A percentile compares a stretch with the other conserved stretches of the same genome.
phyloP scores from a whole-genome alignment of 192 early-diverging fungal genomes.

The Polychytrium aggregatum region DNA sequence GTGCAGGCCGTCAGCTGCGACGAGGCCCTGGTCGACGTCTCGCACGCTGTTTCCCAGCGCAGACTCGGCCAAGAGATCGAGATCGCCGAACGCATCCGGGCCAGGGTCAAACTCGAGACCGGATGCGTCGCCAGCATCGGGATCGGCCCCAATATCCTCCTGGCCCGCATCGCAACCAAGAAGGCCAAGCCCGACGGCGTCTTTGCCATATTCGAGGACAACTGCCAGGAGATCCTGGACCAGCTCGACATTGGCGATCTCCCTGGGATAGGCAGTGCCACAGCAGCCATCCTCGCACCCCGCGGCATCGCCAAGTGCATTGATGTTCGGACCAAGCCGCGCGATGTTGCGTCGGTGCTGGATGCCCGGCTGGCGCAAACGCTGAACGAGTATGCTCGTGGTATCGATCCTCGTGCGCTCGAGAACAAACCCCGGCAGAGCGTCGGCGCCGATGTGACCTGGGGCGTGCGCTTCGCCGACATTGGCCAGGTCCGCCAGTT shows the following conservation, averaged over 20 bases:
- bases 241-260: constrained; percentile 25
- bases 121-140: constrained; percentile 66
- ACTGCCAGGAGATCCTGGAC: constrained; percentile 3
- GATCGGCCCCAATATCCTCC: constrained; percentile 56
- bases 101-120: constrained; percentile 16
- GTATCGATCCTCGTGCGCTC: constrained; percentile 61
- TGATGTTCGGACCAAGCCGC: no score
- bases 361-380: constrained; percentile 60
- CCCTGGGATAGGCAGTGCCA: constrained; percentile 50
- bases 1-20: constrained; percentile 77
- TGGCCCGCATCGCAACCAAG: constrained; percentile 63
- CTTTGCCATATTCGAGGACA: neutral
- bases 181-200: constrained; percentile 61
- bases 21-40: constrained; percentile 71
- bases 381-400: constrained; percentile 60
- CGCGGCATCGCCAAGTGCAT: constrained; percentile 21
- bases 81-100: neutral
- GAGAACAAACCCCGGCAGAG: constrained; percentile 58
- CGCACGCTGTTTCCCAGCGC: constrained; percentile 13
- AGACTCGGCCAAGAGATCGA: constrained; percentile 14
- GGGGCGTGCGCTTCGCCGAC: constrained; percentile 79
- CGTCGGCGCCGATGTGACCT: constrained; percentile 75
- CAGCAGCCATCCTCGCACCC: constrained; percentile 29
- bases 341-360: constrained; percentile 31
- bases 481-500: constrained; percentile 58